Evolutionary conservation across 2,329 filamentous ascomycete genomes (phyloP).

Genomic region (Aspergillus novofumigatus): DNA sequence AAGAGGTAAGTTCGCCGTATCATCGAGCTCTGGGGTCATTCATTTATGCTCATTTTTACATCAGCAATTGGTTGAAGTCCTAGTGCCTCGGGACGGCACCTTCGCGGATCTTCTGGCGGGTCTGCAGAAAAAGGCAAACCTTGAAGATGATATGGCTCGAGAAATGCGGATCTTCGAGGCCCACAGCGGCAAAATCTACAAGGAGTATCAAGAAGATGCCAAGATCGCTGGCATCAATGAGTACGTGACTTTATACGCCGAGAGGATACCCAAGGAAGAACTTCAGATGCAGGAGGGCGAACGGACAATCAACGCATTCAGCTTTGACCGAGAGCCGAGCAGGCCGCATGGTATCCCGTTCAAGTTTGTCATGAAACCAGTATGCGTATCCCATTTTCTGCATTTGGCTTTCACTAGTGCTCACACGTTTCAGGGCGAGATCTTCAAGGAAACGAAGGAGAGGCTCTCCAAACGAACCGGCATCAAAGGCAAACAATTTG

Average conservation of each 20-base stretch:
- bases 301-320: conserved; percentile 73
- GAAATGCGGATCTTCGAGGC: conserved; percentile 78
- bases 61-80: conserved; percentile 72
- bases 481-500: conserved; percentile 95
- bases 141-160: conserved; percentile 70
- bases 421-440: conserved; percentile 60
- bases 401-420: not conserved
- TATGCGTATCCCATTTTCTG: conserved; percentile 42
- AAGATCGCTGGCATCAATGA: conserved; percentile 81
- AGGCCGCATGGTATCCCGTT: conserved; percentile 88
- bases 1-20: conserved; percentile 60
- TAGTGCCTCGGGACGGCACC: conserved; percentile 81
- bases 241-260: conserved; percentile 75
- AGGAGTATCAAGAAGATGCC: conserved; percentile 66
- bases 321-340: conserved; percentile 85
- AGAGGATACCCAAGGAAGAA: conserved; percentile 71
- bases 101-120: conserved; percentile 73
- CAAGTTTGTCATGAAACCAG: conserved; percentile 78
- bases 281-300: conserved; percentile 58
- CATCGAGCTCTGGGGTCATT: not conserved
- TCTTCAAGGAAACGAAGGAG: conserved; percentile 88
- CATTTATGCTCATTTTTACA: conserved; percentile 15
- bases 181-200: conserved; percentile 77
- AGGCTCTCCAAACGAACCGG: conserved; percentile 88
- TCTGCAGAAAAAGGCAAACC: conserved; percentile 73